phyloP scores from a whole-genome alignment of 169 alveolate species.

The Blepharisma undulans region DNA sequence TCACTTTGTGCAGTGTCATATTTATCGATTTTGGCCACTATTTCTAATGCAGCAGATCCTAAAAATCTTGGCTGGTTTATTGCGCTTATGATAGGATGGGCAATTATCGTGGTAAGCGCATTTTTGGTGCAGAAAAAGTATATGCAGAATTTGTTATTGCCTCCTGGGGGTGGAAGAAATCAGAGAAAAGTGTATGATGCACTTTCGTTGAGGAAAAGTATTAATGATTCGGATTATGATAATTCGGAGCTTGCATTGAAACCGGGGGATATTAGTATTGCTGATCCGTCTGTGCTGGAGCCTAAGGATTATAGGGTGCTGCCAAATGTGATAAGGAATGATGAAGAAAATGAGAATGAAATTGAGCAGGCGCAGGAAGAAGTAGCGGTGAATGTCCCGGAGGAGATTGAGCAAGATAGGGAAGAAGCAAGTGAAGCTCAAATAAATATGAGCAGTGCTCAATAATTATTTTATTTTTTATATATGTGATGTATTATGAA shows the following conservation, averaged over 20 bases:
- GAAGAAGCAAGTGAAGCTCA: neutral
- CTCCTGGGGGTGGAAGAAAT: conserved; percentile 8
- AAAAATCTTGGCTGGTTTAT: conserved; percentile 34
- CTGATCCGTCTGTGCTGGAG: neutral
- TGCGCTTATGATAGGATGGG: conserved; percentile 6
- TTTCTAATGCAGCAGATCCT: neutral
- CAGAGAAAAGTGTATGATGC: conserved; percentile 27
- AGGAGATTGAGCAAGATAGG: neutral
- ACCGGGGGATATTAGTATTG: neutral
- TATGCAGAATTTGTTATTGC: neutral
- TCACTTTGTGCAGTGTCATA: neutral
- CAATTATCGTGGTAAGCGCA: neutral
- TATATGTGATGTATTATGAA: no score
- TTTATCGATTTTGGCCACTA: conserved; percentile 27
- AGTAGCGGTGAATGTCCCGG: no score
- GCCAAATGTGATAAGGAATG: neutral
- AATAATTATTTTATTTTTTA: no score
- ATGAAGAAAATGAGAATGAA: neutral
- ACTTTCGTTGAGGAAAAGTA: neutral
- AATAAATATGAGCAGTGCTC: neutral
- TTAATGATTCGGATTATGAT: neutral
- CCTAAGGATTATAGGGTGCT: neutral
- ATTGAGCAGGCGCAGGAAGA: neutral
- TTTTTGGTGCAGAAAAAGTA: conserved; percentile 12
- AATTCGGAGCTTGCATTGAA: neutral